phyloP scores from a whole-genome alignment of 345 rosid genomes.

The Dipteronia dyeriana region DNA sequence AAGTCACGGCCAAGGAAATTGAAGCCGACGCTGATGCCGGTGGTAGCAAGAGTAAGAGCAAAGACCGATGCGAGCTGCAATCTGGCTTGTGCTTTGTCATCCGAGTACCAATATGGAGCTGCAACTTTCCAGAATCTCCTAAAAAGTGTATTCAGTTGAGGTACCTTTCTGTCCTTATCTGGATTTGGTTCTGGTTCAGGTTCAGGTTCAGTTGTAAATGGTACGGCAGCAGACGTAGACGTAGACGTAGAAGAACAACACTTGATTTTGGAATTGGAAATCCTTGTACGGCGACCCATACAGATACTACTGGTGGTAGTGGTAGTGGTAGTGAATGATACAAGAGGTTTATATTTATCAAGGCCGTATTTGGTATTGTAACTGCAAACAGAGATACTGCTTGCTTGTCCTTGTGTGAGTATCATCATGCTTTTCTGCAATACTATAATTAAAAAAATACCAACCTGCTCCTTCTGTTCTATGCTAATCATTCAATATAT shows the following conservation, averaged over 20 bases:
- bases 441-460: background rate
- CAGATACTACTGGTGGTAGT: too few relatives aligned
- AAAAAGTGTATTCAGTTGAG: slow-evolving; percentile 44
- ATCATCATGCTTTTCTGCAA: background rate
- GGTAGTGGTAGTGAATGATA: too few relatives aligned
- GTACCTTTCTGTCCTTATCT: slow-evolving; percentile 31
- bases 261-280: background rate
- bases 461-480: too few relatives aligned
- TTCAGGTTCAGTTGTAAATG: background rate
- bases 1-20: slow-evolving; percentile 98
- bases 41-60: slow-evolving; percentile 86
- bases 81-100: slow-evolving; percentile 75
- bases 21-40: slow-evolving; percentile 95
- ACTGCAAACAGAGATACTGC: background rate
- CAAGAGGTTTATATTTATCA: too few relatives aligned
- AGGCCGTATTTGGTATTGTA: background rate
- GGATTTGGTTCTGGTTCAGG: background rate
- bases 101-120: slow-evolving; percentile 86
- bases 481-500: background rate
- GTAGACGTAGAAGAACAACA: background rate
- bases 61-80: slow-evolving; percentile 80
- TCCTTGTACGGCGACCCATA: background rate
- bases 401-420: background rate
- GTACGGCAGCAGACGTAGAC: background rate
- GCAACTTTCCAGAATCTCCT: slow-evolving; percentile 90